phyloP scores from a whole-genome alignment of 768 basidiomycete species.

The Cystofilobasidium bisporidii region DNA sequence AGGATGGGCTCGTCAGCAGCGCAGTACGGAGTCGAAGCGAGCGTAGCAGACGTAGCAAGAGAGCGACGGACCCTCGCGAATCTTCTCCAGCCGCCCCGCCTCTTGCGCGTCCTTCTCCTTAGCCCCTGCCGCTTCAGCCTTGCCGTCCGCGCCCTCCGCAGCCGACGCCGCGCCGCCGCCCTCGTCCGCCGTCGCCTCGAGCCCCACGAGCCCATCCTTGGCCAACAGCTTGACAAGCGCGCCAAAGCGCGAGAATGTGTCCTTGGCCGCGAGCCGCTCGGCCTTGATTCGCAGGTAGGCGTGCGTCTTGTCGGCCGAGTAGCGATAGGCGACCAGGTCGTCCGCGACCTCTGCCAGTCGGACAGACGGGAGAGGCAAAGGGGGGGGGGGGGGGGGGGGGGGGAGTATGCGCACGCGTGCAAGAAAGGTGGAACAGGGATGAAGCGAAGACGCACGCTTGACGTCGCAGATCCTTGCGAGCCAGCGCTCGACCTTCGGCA shows the following conservation, averaged over 20 bases:
- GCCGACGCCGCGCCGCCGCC: no score
- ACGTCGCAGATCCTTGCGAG: conserved; percentile 19
- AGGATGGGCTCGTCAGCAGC: neutral
- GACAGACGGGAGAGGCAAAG: no score
- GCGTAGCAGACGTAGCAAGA: no score
- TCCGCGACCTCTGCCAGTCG: conserved; percentile 2
- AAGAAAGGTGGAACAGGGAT: neutral
- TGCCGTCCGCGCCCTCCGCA: neutral
- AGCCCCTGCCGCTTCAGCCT: neutral
- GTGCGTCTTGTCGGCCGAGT: neutral
- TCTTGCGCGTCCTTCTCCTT: conserved; percentile 7
- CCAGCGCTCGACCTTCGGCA: conserved; percentile 5
- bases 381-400: no score
- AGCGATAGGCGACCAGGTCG: conserved; percentile 10
- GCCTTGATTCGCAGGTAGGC: conserved; percentile 20
- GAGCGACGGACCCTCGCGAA: conserved; percentile 12
- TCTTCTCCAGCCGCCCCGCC: neutral
- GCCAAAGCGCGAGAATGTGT: conserved; percentile 16
- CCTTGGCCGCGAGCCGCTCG: conserved; percentile 2
- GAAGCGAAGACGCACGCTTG: neutral
- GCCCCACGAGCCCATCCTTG: conserved; percentile 17
- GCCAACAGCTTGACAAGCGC: conserved; percentile 10
- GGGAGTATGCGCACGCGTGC: neutral
- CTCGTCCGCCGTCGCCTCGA: neutral
- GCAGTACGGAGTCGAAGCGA: neutral